Conservation (phyloP, 805 yeast genomes). For the Schwanniomyces sp. region DNA sequence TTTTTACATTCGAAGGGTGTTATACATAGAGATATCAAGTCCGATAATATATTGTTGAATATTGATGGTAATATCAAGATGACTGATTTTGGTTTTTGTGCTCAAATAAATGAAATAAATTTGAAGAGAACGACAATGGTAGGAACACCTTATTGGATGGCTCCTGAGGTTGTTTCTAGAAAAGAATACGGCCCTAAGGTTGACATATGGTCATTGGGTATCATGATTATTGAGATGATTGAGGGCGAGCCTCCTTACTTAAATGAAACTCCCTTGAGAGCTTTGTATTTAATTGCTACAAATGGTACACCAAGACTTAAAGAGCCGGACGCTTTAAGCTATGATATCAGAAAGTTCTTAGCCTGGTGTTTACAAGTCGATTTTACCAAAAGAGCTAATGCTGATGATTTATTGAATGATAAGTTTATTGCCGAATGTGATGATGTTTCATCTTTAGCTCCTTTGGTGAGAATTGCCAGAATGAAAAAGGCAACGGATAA, state of each 20-base stretch:
- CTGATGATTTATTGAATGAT: constrained; percentile 68
- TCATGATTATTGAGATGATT: constrained; percentile 97
- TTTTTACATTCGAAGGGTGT: constrained; percentile 91
- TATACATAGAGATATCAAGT: constrained; percentile 93
- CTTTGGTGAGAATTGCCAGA: constrained; percentile 72
- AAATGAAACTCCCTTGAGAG: constrained; percentile 93
- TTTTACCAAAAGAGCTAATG: constrained; percentile 76
- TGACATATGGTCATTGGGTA: constrained; percentile 97
- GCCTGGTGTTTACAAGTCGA: constrained; percentile 80
- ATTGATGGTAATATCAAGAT: constrained; percentile 86
- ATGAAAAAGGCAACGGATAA: constrained; percentile 53
- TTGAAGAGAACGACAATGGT: constrained; percentile 96
- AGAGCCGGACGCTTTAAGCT: constrained; percentile 78
- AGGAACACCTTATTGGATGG: constrained; percentile 99
- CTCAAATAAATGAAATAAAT: constrained; percentile 60
- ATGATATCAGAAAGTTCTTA: constrained; percentile 66
- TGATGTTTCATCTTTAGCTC: constrained; percentile 61
- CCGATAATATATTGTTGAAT: constrained; percentile 85
- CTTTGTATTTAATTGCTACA: constrained; percentile 90
- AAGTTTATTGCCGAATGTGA: constrained; percentile 65
- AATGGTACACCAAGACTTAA: constrained; percentile 95
- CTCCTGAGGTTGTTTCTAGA: constrained; percentile 95
- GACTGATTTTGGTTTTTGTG: constrained; percentile 97
- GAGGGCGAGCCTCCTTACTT: constrained; percentile 99
- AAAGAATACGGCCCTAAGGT: constrained; percentile 96